These are phyloP conservation scores for Colletotrichum tamarilloi DNA, from an alignment of 2,329 filamentous ascomycete genomes.

Conservation along the genomic window DNA sequence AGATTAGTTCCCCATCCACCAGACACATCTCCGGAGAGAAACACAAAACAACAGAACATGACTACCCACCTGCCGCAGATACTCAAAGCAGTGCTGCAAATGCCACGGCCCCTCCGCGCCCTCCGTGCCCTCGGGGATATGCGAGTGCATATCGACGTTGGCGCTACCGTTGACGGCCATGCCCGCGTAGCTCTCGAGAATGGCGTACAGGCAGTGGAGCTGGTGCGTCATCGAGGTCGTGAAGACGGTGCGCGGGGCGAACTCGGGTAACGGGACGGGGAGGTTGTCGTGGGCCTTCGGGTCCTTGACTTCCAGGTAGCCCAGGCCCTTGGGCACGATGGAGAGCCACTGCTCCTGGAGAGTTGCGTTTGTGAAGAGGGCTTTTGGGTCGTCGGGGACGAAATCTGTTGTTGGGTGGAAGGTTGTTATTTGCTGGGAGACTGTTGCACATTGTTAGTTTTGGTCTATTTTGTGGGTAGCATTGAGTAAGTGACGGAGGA, in stretches of 20 bases:
- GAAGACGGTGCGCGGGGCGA: conserved; percentile 48
- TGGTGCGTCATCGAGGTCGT: conserved; percentile 57
- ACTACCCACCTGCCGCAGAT: conserved; percentile 39
- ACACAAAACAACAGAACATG: background rate
- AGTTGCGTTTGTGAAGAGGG: conserved; percentile 50
- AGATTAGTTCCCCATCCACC: background rate
- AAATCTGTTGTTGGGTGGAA: conserved; percentile 51
- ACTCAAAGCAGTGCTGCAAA: conserved; percentile 53
- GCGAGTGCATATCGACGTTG: conserved; percentile 33
- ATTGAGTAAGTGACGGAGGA: background rate
- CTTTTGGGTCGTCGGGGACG: conserved; percentile 50
- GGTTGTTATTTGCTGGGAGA: conserved; percentile 51
- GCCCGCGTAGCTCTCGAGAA: conserved; percentile 47
- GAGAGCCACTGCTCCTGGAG: conserved; percentile 49
- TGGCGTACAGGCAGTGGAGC: conserved; percentile 54
- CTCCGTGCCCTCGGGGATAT: conserved; percentile 39
- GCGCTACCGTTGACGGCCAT: conserved; percentile 31
- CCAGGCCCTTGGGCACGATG: conserved; percentile 53
- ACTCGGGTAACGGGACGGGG: conserved; percentile 47
- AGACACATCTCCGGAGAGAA: background rate
- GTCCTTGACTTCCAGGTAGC: conserved; percentile 51
- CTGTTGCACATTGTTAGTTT: conserved; percentile 36
- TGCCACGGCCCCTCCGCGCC: conserved; percentile 43
- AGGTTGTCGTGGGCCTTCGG: conserved; percentile 49
- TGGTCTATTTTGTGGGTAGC: too few relatives aligned